phyloP scores from a whole-genome alignment of 768 basidiomycete genomes.

The Sarcodon sp. region DNA sequence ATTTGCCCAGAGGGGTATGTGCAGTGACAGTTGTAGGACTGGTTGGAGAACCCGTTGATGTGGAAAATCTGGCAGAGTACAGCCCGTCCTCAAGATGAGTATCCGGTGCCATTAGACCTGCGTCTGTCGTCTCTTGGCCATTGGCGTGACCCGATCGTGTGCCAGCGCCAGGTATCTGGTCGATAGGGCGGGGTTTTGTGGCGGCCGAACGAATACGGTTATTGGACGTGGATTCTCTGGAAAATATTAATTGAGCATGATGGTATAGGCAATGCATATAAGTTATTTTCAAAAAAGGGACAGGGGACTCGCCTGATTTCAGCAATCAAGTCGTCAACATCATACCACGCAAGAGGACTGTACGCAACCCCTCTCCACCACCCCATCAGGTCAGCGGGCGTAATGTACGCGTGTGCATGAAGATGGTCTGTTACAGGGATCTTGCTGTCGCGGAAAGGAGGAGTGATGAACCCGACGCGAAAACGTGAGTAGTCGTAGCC shows the following conservation, averaged over 20 bases:
- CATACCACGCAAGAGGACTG: slow-evolving; percentile 60
- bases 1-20: neutral
- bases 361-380: slow-evolving; percentile 67
- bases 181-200: slow-evolving; percentile 43
- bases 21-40: neutral
- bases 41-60: slow-evolving; percentile 4
- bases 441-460: slow-evolving; percentile 65
- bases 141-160: slow-evolving; percentile 51
- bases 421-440: slow-evolving; percentile 74
- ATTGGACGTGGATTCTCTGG: slow-evolving; percentile 71
- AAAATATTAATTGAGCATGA: slow-evolving; percentile 1
- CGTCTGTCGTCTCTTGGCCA: slow-evolving; percentile 47
- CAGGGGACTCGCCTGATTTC: slow-evolving; percentile 52
- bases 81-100: slow-evolving; percentile 14
- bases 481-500: slow-evolving; percentile 23
- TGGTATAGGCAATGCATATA: neutral
- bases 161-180: slow-evolving; percentile 60
- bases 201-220: slow-evolving; percentile 63
- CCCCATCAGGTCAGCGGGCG: slow-evolving; percentile 49
- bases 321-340: slow-evolving; percentile 67
- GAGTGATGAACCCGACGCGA: slow-evolving; percentile 67
- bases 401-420: slow-evolving; percentile 64
- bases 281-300: neutral
- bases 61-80: slow-evolving; percentile 9
- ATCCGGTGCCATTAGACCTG: slow-evolving; percentile 30